Percentiles rank a stretch among this genome's conserved stretches.
Conservation (phyloP, 2,329 filamentous ascomycete species). For the Colletotrichum cuscutae region DNA sequence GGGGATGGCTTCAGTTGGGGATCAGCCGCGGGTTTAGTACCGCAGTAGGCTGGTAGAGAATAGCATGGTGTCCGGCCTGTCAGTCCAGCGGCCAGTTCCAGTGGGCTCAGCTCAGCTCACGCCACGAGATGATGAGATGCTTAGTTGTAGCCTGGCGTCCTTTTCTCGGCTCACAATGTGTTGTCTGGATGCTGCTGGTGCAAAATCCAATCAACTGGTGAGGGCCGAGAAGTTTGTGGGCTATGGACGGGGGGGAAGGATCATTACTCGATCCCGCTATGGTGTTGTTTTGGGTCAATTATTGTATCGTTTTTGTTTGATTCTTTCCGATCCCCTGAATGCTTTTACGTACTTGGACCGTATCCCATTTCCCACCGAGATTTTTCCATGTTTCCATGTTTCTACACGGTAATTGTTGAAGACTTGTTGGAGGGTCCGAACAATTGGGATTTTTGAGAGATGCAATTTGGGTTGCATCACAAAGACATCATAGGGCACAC, state of each 20-base stretch:
- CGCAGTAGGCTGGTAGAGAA: background rate
- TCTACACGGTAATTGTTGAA: background rate
- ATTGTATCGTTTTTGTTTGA: background rate
- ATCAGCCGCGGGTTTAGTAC: background rate
- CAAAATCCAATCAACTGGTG: background rate
- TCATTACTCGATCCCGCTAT: too few species aligned
- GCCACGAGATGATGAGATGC: background rate
- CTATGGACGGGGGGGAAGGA: background rate
- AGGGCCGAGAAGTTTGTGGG: background rate
- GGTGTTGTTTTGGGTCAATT: background rate
- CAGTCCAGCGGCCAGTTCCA: background rate
- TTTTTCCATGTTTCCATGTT: too few species aligned
- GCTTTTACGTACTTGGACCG: too few species aligned
- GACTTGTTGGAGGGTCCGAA: background rate
- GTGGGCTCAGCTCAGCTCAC: slow-evolving; percentile 3
- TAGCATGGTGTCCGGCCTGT: slow-evolving; percentile 7
- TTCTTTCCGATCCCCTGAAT: background rate
- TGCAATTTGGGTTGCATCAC: slow-evolving; percentile 23
- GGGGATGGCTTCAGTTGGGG: slow-evolving; percentile 14
- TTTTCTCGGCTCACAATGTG: background rate
- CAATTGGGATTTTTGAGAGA: background rate
- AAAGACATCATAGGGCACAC: slow-evolving; percentile 29
- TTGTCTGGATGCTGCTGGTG: slow-evolving; percentile 9
- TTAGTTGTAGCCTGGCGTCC: background rate
- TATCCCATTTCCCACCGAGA: too few species aligned